phyloP scores from a whole-genome alignment of 2,329 filamentous ascomycete genomes.

The Sarocladiaceae sp. region DNA sequence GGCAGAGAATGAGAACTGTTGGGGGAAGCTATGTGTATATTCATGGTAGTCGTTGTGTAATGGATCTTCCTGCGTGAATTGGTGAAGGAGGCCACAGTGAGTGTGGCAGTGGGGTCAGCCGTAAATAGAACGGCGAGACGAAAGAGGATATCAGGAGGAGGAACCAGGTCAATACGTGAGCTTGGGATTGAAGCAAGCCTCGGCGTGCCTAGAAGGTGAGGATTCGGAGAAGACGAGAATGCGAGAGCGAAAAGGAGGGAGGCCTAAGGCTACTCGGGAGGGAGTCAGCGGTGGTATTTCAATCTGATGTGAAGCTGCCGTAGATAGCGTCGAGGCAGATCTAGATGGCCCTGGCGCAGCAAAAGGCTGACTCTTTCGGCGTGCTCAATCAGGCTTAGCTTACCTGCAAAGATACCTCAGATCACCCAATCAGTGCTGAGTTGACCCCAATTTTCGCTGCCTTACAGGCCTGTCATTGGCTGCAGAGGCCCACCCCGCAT shows the following conservation, averaged over 20 bases:
- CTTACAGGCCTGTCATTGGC: no score
- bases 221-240: slow-evolving; percentile 11
- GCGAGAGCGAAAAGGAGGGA: slow-evolving; percentile 16
- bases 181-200: no score
- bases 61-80: neutral
- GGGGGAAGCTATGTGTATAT: slow-evolving; percentile 1
- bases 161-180: no score
- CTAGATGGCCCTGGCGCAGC: slow-evolving; percentile 24
- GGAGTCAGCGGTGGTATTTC: slow-evolving; percentile 30
- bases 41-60: neutral
- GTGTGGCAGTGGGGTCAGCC: neutral
- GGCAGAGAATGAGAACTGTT: slow-evolving; percentile 16
- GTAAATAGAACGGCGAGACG: slow-evolving; percentile 1
- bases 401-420: slow-evolving; percentile 11
- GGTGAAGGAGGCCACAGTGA: neutral
- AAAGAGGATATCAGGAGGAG: no score
- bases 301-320: slow-evolving; percentile 19
- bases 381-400: slow-evolving; percentile 34
- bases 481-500: slow-evolving; percentile 11
- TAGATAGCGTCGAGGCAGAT: neutral
- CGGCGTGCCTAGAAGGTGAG: slow-evolving; percentile 9
- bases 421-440: slow-evolving; percentile 21
- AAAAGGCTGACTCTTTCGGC: slow-evolving; percentile 34
- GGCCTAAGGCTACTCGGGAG: slow-evolving; percentile 25
- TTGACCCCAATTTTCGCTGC: neutral